phyloP scores from a whole-genome alignment of 805 yeast genomes.

The Wilhelminamyces savonicus region DNA sequence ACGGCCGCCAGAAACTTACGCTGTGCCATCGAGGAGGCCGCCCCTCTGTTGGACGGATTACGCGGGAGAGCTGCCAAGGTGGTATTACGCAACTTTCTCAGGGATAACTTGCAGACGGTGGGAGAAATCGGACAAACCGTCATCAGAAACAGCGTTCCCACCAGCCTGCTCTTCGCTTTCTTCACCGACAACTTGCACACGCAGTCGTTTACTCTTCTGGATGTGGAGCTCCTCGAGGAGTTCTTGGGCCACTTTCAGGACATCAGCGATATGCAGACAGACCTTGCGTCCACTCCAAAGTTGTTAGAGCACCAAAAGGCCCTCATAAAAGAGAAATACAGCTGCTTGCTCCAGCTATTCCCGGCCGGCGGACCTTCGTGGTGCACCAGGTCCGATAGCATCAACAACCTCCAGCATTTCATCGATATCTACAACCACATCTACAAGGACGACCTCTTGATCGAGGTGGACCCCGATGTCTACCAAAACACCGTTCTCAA shows the following conservation, averaged over 20 bases:
- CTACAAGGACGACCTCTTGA: constrained; percentile 6
- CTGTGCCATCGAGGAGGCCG: too few species aligned
- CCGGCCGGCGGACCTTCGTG: constrained; percentile 5
- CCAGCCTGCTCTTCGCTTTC: constrained; percentile 4
- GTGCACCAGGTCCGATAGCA: constrained; percentile 9
- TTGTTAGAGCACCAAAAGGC: constrained; percentile 6
- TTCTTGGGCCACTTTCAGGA: constrained; percentile 7
- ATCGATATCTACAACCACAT: constrained; percentile 9
- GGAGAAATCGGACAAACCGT: constrained; percentile 6
- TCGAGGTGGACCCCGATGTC: constrained; percentile 5
- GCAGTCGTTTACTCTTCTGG: constrained; percentile 4
- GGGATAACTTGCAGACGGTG: constrained; percentile 4
- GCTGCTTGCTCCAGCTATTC: constrained; percentile 4
- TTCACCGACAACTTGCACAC: constrained; percentile 4
- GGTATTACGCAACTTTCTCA: too few species aligned
- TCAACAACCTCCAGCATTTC: constrained; percentile 10
- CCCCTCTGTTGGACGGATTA: too few species aligned
- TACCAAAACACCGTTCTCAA: constrained; percentile 2
- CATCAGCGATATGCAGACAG: constrained; percentile 1
- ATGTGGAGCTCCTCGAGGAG: constrained; percentile 9
- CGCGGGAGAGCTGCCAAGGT: too few species aligned
- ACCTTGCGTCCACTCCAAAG: constrained; percentile 1
- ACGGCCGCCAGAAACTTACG: too few species aligned
- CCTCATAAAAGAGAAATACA: constrained; percentile 5
- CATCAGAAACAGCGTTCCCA: constrained; percentile 9